phyloP scores from a whole-genome alignment of 2,329 filamentous ascomycete species.

The Akanthomyces uredinophilus region DNA sequence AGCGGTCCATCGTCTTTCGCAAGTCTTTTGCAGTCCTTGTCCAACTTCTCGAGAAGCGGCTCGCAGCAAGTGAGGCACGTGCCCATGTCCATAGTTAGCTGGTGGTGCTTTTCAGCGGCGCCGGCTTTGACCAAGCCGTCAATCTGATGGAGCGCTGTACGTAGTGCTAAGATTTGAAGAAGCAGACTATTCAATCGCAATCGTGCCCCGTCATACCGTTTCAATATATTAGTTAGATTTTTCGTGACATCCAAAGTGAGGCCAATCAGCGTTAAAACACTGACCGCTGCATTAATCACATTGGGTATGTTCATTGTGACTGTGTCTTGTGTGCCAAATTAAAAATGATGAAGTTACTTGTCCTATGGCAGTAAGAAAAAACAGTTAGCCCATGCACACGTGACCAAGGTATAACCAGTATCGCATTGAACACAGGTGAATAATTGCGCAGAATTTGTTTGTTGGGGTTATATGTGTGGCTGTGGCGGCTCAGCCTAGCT shows the following conservation, averaged over 20 bases:
- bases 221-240: background rate
- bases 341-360: too few species aligned
- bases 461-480: too few species aligned
- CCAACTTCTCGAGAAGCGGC: background rate
- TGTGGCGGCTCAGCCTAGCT: too few species aligned
- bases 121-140: background rate
- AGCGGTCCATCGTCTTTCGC: background rate
- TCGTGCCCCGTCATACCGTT: background rate
- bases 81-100: background rate
- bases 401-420: too few species aligned
- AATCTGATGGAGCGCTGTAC: background rate
- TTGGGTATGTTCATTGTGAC: background rate
- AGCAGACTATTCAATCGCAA: background rate
- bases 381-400: too few species aligned
- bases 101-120: background rate
- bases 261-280: background rate
- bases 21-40: background rate
- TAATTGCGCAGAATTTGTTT: too few species aligned
- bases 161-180: background rate
- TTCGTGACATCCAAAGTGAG: background rate
- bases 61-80: background rate
- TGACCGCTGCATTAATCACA: background rate
- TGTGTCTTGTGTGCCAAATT: too few species aligned
- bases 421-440: too few species aligned
- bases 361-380: too few species aligned